Conservation (phyloP, 768 basidiomycete genomes). For the Tricholoma furcatifolium region DNA sequence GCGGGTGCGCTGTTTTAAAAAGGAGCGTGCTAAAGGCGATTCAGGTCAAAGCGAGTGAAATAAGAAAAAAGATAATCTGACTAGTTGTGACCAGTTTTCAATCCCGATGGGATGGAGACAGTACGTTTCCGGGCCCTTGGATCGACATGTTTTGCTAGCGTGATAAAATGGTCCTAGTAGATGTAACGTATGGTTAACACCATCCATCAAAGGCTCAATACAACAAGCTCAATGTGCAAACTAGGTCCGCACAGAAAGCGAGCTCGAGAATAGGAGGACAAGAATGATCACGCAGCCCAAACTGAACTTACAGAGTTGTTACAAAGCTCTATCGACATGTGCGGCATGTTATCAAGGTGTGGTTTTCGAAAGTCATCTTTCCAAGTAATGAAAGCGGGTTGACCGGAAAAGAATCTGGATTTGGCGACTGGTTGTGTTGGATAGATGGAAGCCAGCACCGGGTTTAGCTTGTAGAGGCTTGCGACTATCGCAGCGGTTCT, state of each 20-base stretch:
- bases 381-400: slow-evolving; percentile 46
- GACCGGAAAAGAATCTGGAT: slow-evolving; percentile 45
- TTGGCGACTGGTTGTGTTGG: slow-evolving; percentile 47
- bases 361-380: slow-evolving; percentile 45
- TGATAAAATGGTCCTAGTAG: slow-evolving; percentile 37
- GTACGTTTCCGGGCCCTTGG: slow-evolving; percentile 29
- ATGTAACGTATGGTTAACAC: neutral
- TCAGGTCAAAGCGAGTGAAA: neutral
- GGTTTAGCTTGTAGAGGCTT: neutral
- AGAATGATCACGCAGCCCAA: neutral
- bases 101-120: slow-evolving; percentile 30
- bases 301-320: slow-evolving; percentile 33
- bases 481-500: neutral
- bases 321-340: slow-evolving; percentile 46
- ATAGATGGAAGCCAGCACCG: slow-evolving; percentile 38
- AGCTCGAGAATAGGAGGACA: neutral
- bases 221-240: too few relatives aligned
- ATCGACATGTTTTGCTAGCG: slow-evolving; percentile 43
- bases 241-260: neutral
- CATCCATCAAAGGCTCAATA: too few relatives aligned
- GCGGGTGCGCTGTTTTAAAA: slow-evolving; percentile 29
- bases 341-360: slow-evolving; percentile 37
- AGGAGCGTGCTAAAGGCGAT: slow-evolving; percentile 27
- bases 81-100: slow-evolving; percentile 30
- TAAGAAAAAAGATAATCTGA: slow-evolving; percentile 13